Conservation (phyloP, 2,329 filamentous ascomycete genomes). For the Grosmannia clavigera region DNA sequence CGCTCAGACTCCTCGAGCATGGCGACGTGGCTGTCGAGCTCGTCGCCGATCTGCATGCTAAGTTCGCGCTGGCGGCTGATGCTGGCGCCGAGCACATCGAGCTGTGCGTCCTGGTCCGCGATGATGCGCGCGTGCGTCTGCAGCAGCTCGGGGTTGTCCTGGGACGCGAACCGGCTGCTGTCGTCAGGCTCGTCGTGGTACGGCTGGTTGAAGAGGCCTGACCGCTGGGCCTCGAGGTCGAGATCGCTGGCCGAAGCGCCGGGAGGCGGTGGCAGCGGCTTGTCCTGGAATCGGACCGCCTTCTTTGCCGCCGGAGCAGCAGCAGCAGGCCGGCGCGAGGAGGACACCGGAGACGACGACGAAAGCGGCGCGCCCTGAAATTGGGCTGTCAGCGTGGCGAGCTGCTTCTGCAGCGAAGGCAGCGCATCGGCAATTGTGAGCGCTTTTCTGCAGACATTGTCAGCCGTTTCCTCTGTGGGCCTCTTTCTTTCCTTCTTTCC, state of each 20-base stretch:
- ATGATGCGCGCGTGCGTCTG: slow-evolving; percentile 70
- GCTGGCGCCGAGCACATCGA: slow-evolving; percentile 76
- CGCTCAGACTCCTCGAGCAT: slow-evolving; percentile 84
- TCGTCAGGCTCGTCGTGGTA: slow-evolving; percentile 59
- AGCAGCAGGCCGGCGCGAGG: slow-evolving; percentile 13
- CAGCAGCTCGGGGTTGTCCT: slow-evolving; percentile 74
- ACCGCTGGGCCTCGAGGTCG: slow-evolving; percentile 28
- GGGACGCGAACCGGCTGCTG: slow-evolving; percentile 20
- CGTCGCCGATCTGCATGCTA: slow-evolving; percentile 90
- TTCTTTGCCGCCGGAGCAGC: slow-evolving; percentile 29
- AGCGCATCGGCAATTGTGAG: slow-evolving; percentile 50
- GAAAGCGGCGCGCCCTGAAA: slow-evolving; percentile 52
- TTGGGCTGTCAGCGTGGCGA: slow-evolving; percentile 64
- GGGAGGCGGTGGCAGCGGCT: slow-evolving; percentile 33
- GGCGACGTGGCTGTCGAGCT: slow-evolving; percentile 80
- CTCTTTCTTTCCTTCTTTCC: not conserved
- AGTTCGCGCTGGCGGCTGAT: slow-evolving; percentile 86
- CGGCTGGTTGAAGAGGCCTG: slow-evolving; percentile 31
- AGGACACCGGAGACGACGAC: slow-evolving; percentile 28
- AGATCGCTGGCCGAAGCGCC: slow-evolving; percentile 36
- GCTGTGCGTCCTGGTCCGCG: slow-evolving; percentile 80
- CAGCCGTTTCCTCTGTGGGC: not conserved
- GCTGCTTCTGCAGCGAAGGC: slow-evolving; percentile 57
- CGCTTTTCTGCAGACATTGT: slow-evolving; percentile 26
- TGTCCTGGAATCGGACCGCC: slow-evolving; percentile 70